A percentile compares a stretch with the other conserved stretches of the same genome.
These are phyloP conservation scores for Aspergillus aculeatus DNA, from an alignment of 2,329 filamentous ascomycete genomes.

Conservation along the genomic window DNA sequence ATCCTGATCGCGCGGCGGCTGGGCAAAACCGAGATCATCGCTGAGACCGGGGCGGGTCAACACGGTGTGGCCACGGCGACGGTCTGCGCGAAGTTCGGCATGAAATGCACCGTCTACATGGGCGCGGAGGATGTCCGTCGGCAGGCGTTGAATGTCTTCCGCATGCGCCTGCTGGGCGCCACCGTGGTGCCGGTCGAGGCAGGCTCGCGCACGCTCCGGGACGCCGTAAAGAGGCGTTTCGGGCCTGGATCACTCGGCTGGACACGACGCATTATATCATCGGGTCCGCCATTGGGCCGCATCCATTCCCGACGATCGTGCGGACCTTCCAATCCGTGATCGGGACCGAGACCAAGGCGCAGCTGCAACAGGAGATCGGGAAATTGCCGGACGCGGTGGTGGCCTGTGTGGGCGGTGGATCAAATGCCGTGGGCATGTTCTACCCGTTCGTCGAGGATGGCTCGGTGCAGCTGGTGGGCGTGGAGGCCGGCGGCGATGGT, in stretches of 20 bases:
- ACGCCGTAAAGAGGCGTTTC: conserved; percentile 91
- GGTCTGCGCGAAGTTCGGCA: conserved; percentile 92
- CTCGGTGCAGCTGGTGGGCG: conserved; percentile 79
- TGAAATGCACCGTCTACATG: conserved; percentile 98
- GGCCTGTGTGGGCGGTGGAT: conserved; percentile 89
- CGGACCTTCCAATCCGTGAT: conserved; percentile 97
- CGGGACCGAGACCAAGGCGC: conserved; percentile 83
- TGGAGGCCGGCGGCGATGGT: conserved; percentile 90
- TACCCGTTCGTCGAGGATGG: conserved; percentile 83
- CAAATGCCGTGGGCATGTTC: conserved; percentile 95
- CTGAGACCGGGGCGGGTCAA: conserved; percentile 92
- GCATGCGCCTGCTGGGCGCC: conserved; percentile 89
- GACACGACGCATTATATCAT: conserved; percentile 95
- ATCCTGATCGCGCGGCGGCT: conserved; percentile 81
- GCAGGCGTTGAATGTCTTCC: conserved; percentile 92
- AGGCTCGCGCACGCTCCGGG: conserved; percentile 72
- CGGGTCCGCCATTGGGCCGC: conserved; percentile 89
- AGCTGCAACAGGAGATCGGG: conserved; percentile 76
- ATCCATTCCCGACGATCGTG: conserved; percentile 96
- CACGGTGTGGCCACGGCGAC: conserved; percentile 96
- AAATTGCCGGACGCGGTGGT: conserved; percentile 94
- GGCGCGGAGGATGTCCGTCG: conserved; percentile 91
- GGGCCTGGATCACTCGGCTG: conserved; percentile 84
- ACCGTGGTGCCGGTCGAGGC: conserved; percentile 86
- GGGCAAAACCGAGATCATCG: conserved; percentile 94